These are phyloP conservation scores for Crepidotus variabilis DNA, from an alignment of 768 basidiomycete species.

Conservation along the genomic window DNA sequence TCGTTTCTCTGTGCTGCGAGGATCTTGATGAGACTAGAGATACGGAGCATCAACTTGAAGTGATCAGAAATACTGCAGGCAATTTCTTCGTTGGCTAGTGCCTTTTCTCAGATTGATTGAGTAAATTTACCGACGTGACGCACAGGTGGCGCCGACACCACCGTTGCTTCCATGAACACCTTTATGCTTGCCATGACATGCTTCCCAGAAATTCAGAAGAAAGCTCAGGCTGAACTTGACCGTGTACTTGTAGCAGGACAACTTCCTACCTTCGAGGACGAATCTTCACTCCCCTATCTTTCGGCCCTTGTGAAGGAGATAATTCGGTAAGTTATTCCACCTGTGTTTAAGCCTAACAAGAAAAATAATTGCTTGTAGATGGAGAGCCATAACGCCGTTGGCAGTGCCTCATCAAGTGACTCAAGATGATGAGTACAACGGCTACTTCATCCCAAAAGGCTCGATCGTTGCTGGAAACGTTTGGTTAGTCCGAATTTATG, in stretches of 20 bases:
- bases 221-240: conserved; percentile 23
- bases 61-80: conserved; percentile 10
- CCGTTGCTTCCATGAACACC: conserved; percentile 4
- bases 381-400: background rate
- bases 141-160: conserved; percentile 6
- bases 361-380: background rate
- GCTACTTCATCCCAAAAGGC: conserved; percentile 11
- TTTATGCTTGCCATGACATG: conserved; percentile 14
- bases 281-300: conserved; percentile 16
- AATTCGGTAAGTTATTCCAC: conserved; percentile 10
- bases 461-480: conserved; percentile 8
- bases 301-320: conserved; percentile 19
- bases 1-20: conserved; percentile 9
- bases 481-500: conserved; percentile 5
- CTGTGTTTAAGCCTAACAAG: background rate
- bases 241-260: conserved; percentile 11
- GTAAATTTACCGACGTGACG: background rate
- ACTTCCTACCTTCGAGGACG: conserved; percentile 19
- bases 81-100: background rate
- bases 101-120: background rate
- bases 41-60: conserved; percentile 1
- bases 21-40: background rate
- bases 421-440: conserved; percentile 14
- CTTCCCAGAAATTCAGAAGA: conserved; percentile 15
- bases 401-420: conserved; percentile 1